Conservation (phyloP, 306 rosid species). For the Malus orientalis region DNA sequence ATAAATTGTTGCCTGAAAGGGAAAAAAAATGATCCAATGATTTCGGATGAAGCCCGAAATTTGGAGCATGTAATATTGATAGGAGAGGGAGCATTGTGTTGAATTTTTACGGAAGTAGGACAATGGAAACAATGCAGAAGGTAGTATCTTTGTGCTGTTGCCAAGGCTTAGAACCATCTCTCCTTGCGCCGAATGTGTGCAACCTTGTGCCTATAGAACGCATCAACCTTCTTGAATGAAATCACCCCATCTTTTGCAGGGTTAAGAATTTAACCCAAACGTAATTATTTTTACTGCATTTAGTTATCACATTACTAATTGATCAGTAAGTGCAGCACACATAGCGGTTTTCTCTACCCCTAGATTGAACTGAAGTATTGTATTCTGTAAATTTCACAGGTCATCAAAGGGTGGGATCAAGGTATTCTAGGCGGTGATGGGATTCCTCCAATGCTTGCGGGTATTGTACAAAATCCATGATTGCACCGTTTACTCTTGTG, state of each 20-base stretch:
- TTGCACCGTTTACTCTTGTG: neutral
- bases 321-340: neutral
- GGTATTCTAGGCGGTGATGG: constrained; percentile 91
- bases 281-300: neutral
- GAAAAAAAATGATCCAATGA: neutral
- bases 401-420: constrained; percentile 96
- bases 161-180: too few relatives aligned
- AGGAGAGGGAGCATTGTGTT: too few relatives aligned
- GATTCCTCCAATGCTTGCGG: constrained; percentile 94
- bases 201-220: too few relatives aligned
- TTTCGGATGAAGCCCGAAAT: too few relatives aligned
- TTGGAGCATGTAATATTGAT: neutral
- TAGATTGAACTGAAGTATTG: neutral
- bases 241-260: neutral
- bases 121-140: too few relatives aligned
- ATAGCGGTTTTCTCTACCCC: neutral
- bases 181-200: too few relatives aligned
- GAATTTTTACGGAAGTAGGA: too few relatives aligned
- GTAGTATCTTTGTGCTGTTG: too few relatives aligned
- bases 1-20: neutral
- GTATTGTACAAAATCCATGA: constrained; percentile 17
- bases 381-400: constrained; percentile 31
- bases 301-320: neutral
- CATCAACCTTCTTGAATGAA: neutral
- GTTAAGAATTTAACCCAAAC: neutral